phyloP scores from a whole-genome alignment of 2,329 filamentous ascomycete genomes.

The Talaromyces sp. region DNA sequence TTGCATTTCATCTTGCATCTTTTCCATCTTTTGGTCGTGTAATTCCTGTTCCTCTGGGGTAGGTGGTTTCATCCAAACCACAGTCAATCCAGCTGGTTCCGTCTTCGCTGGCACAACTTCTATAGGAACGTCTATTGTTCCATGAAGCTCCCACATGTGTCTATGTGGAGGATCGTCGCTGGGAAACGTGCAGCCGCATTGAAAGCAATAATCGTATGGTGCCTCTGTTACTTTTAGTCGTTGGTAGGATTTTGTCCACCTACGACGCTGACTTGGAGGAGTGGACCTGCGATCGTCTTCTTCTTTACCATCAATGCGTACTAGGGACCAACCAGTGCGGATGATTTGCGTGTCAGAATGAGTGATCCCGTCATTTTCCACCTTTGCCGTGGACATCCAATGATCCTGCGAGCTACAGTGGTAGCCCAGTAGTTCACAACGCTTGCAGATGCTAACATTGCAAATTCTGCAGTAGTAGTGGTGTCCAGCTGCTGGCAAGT shows the following conservation, averaged over 20 bases:
- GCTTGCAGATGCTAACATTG: background rate
- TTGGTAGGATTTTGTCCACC: background rate
- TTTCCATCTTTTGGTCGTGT: background rate
- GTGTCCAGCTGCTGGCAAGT: background rate
- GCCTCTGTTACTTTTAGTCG: background rate
- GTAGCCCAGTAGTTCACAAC: background rate
- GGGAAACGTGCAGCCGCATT: background rate
- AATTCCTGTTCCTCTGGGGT: background rate
- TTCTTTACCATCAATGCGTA: background rate
- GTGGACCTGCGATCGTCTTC: background rate
- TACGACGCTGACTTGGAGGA: background rate
- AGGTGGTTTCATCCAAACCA: background rate
- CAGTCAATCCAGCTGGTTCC: background rate
- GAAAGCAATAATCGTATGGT: background rate
- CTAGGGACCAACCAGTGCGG: background rate
- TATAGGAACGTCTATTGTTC: background rate
- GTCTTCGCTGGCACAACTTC: background rate
- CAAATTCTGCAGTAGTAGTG: background rate
- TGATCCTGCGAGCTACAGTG: background rate
- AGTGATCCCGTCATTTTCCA: background rate
- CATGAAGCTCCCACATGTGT: background rate
- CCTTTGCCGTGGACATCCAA: background rate
- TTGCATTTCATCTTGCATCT: background rate
- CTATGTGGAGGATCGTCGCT: background rate
- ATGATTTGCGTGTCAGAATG: background rate